These are phyloP conservation scores for Dryadomyces quercus-mongolicae DNA, from an alignment of 2,329 filamentous ascomycete genomes.

Conservation along the genomic window DNA sequence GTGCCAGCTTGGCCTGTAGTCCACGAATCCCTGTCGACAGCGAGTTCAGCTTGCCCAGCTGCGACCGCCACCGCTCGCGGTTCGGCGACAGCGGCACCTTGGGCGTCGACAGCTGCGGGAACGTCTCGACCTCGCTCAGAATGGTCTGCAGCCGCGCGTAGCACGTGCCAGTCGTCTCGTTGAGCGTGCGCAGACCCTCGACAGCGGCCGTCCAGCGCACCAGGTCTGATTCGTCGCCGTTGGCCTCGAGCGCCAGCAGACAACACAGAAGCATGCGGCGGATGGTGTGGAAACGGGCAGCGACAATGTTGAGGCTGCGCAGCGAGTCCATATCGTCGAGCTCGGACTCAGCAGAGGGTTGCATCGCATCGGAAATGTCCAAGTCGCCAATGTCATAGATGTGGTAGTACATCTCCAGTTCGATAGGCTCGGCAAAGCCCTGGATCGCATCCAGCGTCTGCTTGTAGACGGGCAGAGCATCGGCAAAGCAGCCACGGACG, in stretches of 20 bases:
- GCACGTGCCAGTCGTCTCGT: constrained; percentile 46
- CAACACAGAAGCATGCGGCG: constrained; percentile 81
- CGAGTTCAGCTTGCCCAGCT: constrained; percentile 77
- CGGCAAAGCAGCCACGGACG: constrained; percentile 57
- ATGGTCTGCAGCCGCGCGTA: constrained; percentile 56
- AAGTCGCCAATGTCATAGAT: constrained; percentile 69
- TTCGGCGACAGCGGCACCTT: constrained; percentile 53
- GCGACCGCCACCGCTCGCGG: constrained; percentile 75
- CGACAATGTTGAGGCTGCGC: constrained; percentile 67
- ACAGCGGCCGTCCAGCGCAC: constrained; percentile 66
- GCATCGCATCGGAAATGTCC: constrained; percentile 59
- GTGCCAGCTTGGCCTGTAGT: constrained; percentile 86
- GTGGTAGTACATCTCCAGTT: constrained; percentile 87
- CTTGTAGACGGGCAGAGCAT: constrained; percentile 59
- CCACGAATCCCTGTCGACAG: constrained; percentile 84
- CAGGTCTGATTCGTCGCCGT: constrained; percentile 65
- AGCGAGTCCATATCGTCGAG: constrained; percentile 69
- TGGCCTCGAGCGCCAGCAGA: constrained; percentile 75
- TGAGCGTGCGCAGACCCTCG: constrained; percentile 59
- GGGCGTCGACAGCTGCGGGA: constrained; percentile 42
- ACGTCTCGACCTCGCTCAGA: constrained; percentile 65
- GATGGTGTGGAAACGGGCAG: constrained; percentile 67
- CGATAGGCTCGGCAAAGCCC: constrained; percentile 62
- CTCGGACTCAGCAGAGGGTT: constrained; percentile 48
- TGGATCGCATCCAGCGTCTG: constrained; percentile 58